These are phyloP conservation scores for Albophoma yamanashiensis DNA, from an alignment of 2,329 filamentous ascomycete genomes.

Conservation along the genomic window DNA sequence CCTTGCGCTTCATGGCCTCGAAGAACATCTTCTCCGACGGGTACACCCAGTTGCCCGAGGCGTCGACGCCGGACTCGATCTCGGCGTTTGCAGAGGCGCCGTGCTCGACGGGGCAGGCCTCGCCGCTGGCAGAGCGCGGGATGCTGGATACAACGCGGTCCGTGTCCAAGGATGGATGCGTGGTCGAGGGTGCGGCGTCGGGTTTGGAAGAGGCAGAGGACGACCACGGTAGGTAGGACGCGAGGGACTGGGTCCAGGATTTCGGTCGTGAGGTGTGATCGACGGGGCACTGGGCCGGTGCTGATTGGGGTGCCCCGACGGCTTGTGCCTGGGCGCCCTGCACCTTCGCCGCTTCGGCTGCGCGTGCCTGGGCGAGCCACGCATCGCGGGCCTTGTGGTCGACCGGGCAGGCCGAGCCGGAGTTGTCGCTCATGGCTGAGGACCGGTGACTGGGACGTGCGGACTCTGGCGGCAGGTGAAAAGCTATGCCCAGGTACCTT, in stretches of 20 bases:
- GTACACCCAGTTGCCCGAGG: slow-evolving; percentile 89
- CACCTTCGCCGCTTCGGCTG: slow-evolving; percentile 30
- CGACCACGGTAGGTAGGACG: slow-evolving; percentile 30
- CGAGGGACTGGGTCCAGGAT: slow-evolving; percentile 33
- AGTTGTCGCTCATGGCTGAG: slow-evolving; percentile 13
- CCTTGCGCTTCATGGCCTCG: slow-evolving; percentile 89
- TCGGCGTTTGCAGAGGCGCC: slow-evolving; percentile 58
- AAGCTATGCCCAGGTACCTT: too few relatives aligned
- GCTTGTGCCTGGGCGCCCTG: slow-evolving; percentile 9
- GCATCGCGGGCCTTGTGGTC: slow-evolving; percentile 81
- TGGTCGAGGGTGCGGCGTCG: slow-evolving; percentile 9
- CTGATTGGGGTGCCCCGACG: background rate
- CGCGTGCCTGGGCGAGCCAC: slow-evolving; percentile 65
- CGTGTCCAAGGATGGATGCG: slow-evolving; percentile 38
- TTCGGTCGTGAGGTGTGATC: slow-evolving; percentile 18
- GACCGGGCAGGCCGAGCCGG: slow-evolving; percentile 59
- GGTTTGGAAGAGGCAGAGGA: slow-evolving; percentile 13
- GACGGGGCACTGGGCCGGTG: slow-evolving; percentile 19
- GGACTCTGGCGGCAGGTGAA: background rate
- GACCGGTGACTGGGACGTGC: background rate
- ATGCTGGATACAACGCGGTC: slow-evolving; percentile 72
- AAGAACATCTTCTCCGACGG: slow-evolving; percentile 97
- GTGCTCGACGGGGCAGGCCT: slow-evolving; percentile 27
- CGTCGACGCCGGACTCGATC: slow-evolving; percentile 62
- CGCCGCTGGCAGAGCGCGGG: slow-evolving; percentile 43